Evolutionary conservation across 306 rosid species (phyloP).

Genomic region (Quercus suber): DNA sequence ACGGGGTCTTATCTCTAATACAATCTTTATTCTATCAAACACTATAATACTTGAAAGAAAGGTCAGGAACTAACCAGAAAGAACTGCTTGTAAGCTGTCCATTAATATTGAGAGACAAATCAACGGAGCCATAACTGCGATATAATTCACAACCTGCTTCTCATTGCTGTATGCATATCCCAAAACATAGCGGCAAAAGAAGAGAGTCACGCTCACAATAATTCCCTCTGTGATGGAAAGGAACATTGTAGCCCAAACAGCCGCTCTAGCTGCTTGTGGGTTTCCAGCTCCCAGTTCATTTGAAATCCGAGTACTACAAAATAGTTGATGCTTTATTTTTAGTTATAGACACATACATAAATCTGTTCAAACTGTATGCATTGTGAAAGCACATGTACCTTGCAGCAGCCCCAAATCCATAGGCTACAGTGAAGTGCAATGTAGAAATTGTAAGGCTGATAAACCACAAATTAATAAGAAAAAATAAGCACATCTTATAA

Average conservation of each 20-base stretch:
- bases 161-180: constrained; percentile 44
- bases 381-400: constrained; percentile 32
- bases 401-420: constrained; percentile 60
- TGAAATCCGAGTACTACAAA: constrained; percentile 36
- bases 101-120: constrained; percentile 34
- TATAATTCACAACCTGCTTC: constrained; percentile 22
- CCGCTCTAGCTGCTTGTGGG: constrained; percentile 25
- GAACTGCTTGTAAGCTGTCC: constrained; percentile 40
- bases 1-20: background rate
- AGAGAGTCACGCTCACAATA: constrained; percentile 17
- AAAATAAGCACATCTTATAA: background rate
- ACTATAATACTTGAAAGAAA: background rate
- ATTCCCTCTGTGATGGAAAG: constrained; percentile 30
- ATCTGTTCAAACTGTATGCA: background rate
- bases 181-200: constrained; percentile 18
- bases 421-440: constrained; percentile 54
- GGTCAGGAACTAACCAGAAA: constrained; percentile 35
- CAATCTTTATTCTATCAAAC: background rate
- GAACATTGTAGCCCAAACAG: constrained; percentile 13
- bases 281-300: constrained; percentile 53
- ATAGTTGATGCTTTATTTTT: constrained; percentile 4
- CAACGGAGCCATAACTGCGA: constrained; percentile 28
- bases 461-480: background rate
- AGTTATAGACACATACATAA: background rate
- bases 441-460: constrained; percentile 61